Conservation (phyloP, 2,329 filamentous ascomycete species). For the Aspergillus uvarum region DNA sequence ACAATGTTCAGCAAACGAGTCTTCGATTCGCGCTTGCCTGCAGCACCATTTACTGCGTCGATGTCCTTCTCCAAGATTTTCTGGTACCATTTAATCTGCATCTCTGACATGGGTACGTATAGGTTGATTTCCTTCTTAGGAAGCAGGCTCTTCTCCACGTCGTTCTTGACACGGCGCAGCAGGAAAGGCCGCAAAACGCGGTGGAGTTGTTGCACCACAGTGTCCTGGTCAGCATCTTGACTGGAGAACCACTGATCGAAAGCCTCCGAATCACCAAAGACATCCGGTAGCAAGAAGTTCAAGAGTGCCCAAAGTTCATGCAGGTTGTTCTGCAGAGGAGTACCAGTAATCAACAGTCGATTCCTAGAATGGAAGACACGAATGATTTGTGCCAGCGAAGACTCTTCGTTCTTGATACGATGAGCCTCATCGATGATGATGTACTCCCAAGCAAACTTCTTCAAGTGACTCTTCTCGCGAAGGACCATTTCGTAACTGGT, state of each 20-base stretch:
- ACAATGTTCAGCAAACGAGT: constrained; percentile 96
- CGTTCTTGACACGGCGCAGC: constrained; percentile 91
- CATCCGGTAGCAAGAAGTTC: constrained; percentile 96
- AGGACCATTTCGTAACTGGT: constrained; percentile 99
- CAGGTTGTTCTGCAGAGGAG: constrained; percentile 94
- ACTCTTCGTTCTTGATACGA: constrained; percentile 99
- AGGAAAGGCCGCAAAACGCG: constrained; percentile 90
- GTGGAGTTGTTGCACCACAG: constrained; percentile 92
- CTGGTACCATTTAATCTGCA: constrained; percentile 99
- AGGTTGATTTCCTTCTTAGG: constrained; percentile 98
- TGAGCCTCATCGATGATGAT: constrained; percentile 99
- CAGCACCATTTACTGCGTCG: constrained; percentile 94
- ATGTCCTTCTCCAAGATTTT: constrained; percentile 99
- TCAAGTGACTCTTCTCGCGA: constrained; percentile 87
- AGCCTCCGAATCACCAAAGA: constrained; percentile 93
- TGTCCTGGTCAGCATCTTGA: constrained; percentile 87
- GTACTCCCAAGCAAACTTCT: constrained; percentile 99
- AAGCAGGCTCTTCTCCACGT: constrained; percentile 95
- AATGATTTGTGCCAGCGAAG: constrained; percentile 92
- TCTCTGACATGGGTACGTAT: constrained; percentile 97
- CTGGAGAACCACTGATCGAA: constrained; percentile 98
- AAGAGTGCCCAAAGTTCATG: constrained; percentile 97
- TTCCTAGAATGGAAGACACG: constrained; percentile 95
- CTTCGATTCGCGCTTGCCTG: constrained; percentile 95
- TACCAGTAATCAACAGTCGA: constrained; percentile 91